Evolutionary conservation across 805 yeast species (phyloP).

Genomic region (Lipomyces anomalus): DNA sequence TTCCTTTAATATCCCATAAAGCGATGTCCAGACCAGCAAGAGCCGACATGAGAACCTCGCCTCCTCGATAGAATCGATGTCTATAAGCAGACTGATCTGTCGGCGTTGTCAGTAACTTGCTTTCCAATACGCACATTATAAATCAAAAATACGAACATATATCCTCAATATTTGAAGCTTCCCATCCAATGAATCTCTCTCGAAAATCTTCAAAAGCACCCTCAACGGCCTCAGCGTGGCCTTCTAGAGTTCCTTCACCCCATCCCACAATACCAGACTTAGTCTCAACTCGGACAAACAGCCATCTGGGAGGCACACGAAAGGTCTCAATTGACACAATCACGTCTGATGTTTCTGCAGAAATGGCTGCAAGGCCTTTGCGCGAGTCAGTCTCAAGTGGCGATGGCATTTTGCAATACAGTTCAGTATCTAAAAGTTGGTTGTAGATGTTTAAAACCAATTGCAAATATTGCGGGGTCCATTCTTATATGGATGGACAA

Average conservation of each 20-base stretch:
- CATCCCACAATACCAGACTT: constrained; percentile 30
- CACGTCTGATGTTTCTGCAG: constrained; percentile 8
- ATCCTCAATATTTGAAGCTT: constrained; percentile 30
- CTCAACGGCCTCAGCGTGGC: constrained; percentile 33
- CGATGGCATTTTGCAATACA: constrained; percentile 8
- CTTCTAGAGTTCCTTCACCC: constrained; percentile 34
- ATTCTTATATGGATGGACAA: too few species aligned
- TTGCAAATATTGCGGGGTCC: too few species aligned
- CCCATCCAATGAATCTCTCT: constrained; percentile 33
- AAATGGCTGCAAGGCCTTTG: constrained; percentile 15
- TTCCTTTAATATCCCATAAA: constrained; percentile 34
- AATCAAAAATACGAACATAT: constrained; percentile 18
- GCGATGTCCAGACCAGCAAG: constrained; percentile 34
- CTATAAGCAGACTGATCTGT: constrained; percentile 28
- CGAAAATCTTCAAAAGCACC: constrained; percentile 32
- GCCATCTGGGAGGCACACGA: constrained; percentile 33
- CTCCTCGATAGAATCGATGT: constrained; percentile 33
- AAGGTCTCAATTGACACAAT: constrained; percentile 29
- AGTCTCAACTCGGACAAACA: constrained; percentile 30
- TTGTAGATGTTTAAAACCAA: too few species aligned
- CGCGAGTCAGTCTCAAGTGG: constrained; percentile 16
- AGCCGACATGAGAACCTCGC: constrained; percentile 33
- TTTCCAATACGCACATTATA: background rate
- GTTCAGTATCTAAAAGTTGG: background rate
- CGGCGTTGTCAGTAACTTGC: background rate